Conservation (phyloP, 2,329 filamentous ascomycete species). For the Rhynchosporium secalis region DNA sequence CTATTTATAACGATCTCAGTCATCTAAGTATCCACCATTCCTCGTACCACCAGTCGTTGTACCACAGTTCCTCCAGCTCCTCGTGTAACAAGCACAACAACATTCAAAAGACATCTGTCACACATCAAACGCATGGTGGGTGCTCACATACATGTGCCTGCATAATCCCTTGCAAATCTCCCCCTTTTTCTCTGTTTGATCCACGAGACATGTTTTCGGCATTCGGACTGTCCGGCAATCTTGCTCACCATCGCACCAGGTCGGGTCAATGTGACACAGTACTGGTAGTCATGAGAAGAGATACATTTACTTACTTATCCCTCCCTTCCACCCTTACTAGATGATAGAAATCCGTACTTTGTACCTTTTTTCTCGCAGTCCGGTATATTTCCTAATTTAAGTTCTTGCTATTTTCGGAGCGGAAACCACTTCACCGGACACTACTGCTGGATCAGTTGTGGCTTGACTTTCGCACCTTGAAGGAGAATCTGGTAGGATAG, state of each 20-base stretch:
- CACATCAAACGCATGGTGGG: neutral
- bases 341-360: neutral
- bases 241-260: neutral
- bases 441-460: neutral
- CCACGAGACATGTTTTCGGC: neutral
- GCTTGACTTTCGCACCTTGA: neutral
- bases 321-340: too few species aligned
- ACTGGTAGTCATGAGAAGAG: neutral
- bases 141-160: conserved; percentile 4
- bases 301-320: neutral
- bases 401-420: too few species aligned
- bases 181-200: neutral
- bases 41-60: neutral
- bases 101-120: conserved; percentile 6
- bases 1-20: neutral
- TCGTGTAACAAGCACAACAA: neutral
- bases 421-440: too few species aligned
- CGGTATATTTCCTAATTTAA: neutral
- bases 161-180: conserved; percentile 4
- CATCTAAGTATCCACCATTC: neutral
- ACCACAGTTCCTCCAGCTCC: neutral
- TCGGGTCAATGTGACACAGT: neutral
- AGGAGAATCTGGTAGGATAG: neutral
- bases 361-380: neutral
- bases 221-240: neutral